Base-by-base conservation (phyloP, 768 basidiomycete genomes). In the Suillus lakei region DNA sequence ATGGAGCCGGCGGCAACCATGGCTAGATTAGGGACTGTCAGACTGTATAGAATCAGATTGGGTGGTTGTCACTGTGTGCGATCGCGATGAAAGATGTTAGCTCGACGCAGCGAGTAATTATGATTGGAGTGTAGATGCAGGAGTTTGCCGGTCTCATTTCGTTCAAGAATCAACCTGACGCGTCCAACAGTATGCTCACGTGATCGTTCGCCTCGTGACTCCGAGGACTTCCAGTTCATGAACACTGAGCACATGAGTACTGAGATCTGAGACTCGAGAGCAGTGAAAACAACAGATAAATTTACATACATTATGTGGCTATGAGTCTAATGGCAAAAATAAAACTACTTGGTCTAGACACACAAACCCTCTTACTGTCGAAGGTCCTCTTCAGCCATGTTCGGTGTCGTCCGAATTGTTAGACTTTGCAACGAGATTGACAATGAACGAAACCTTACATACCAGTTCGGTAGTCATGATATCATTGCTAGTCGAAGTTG, bases 1-100 rank as follows among this genome's bases (percentile, higher is more conserved):
- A 95, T 95, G 71, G 92, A 92, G 77, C 93, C 93, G 69, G 92
- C 90, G 75, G 91, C 86, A 73, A 91, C 91, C 91, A 93, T 92
- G 68, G 69, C 78, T 50, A 48, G 56, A 55, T 39, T 39, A 58
- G 26, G 56, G 36, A 59, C 26, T 18, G 38, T 59, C 26, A 59
- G 39, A 59, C 12, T 21, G 28, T 59, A 21, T 59, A n/a, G 26
- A 30, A 34, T 30, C 3, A 9, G 6, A 41, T 3, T 30, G 9
- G 12, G 18, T 30, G 10, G 26, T 28, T 39, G 38, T 36, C 38
- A 4, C 26, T 59, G 18, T 13, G 16, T 41, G 12, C 6, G 18
- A 12, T 34, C 53, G 53, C 53, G 53, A 54, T 34, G 12, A 59
- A 59, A 41, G 18, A 59, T 41, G 58, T 41, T 41, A 59, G 41